Base-by-base conservation (phyloP, 257 asterid genomes). In the Osmanthus fragrans region DNA sequence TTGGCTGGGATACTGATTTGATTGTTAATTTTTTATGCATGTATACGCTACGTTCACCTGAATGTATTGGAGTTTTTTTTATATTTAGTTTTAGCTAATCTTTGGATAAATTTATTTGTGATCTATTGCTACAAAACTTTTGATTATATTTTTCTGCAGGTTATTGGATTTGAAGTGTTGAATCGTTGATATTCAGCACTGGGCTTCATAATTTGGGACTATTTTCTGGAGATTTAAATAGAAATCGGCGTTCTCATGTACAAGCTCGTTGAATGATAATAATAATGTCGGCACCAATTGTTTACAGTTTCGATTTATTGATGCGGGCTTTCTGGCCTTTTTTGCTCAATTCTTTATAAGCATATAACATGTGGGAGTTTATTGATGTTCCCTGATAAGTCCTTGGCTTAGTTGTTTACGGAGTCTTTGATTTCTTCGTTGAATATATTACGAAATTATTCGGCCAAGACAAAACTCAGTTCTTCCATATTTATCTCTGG, bases 291-390 rank as follows among this genome's bases (percentile, higher is more conserved):
- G 63, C n/a, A 39, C 40, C 66, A 32, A 40, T 66, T 63, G 7
- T 34, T 36, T 34, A 56, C 65, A 56, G 68, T 63, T 72, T 71
- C 54, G 69, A 80, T 78, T 77, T 76, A 77, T 27, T 80, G 79
- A 82, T 80, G 84, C 33, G 65, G 79, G 67, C 23, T 88, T 77
- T 60, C 74, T 77, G 47, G 72, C 51, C 79, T 39, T 84, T 83
- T 85, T 60, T 77, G 80, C 63, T 73, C 45, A 39, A 66, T 81
- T 76, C 73, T 34, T 30, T 80, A 19, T 30, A 39, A 39, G 12
- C 45, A 18, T 42, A 42, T 42, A 42, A 42, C 51, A 42, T 42
- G 51, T 13, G 51, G 51, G 18, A 73, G 77, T 70, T 1, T n/a
- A 18, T 51, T 18, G 21, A 19, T 34, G 56, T 70, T 25, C 19